phyloP scores from a whole-genome alignment of 805 yeast species.

The Schwanniomyces yamadae region DNA sequence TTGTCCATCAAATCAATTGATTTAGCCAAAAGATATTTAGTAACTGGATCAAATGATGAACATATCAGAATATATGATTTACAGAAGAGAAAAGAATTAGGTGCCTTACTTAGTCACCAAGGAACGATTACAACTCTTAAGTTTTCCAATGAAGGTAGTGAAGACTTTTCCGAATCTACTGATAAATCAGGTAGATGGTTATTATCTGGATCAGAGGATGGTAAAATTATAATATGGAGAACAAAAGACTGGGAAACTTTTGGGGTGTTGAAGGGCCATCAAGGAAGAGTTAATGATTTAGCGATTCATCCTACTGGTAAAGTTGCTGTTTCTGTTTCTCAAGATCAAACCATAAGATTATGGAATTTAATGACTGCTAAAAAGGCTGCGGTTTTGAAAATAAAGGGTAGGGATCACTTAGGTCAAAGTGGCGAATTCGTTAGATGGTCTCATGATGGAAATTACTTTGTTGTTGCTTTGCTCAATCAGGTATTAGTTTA shows the following conservation, averaged over 20 bases:
- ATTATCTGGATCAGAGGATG: slow-evolving; percentile 87
- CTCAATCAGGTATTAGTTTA: slow-evolving; percentile 63
- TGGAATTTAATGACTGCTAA: slow-evolving; percentile 98
- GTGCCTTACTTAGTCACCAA: slow-evolving; percentile 82
- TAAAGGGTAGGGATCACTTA: slow-evolving; percentile 64
- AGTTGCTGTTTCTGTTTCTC: slow-evolving; percentile 86
- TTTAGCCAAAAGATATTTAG: slow-evolving; percentile 77
- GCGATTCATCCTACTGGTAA: slow-evolving; percentile 89
- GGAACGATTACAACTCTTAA: slow-evolving; percentile 81
- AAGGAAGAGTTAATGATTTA: slow-evolving; percentile 76
- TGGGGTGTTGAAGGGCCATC: slow-evolving; percentile 87
- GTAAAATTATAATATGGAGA: slow-evolving; percentile 88
- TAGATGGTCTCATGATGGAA: slow-evolving; percentile 69
- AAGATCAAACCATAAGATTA: slow-evolving; percentile 76
- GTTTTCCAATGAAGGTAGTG: slow-evolving; percentile 56
- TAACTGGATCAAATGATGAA: slow-evolving; percentile 94
- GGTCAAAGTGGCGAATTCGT: slow-evolving; percentile 66
- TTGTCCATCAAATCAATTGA: slow-evolving; percentile 85
- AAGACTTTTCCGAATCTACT: slow-evolving; percentile 7
- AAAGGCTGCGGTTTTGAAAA: slow-evolving; percentile 81
- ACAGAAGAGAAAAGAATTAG: slow-evolving; percentile 90
- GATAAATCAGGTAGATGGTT: slow-evolving; percentile 80
- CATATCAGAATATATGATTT: slow-evolving; percentile 92
- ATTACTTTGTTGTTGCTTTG: slow-evolving; percentile 73
- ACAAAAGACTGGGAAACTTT: slow-evolving; percentile 95